phyloP scores from a whole-genome alignment of 768 basidiomycete genomes.

The Mycena epipterygia region DNA sequence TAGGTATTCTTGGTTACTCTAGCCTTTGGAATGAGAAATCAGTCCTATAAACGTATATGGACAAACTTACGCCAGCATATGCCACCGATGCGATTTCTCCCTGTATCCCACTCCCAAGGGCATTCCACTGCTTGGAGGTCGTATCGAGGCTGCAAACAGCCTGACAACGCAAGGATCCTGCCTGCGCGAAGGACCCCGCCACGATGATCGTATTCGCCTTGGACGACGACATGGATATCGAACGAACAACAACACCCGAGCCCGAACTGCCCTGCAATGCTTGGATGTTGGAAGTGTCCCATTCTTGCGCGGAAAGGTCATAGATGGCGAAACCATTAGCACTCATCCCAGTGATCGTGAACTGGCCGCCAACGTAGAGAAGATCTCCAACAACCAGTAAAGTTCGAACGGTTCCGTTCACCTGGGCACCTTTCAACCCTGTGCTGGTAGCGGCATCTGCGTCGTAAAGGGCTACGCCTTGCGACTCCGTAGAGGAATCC shows the following conservation, averaged over 20 bases:
- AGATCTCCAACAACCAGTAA: slow-evolving; percentile 78
- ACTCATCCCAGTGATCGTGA: slow-evolving; percentile 68
- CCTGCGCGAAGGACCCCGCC: slow-evolving; percentile 89
- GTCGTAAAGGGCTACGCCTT: slow-evolving; percentile 82
- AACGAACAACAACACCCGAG: slow-evolving; percentile 74
- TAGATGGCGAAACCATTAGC: slow-evolving; percentile 85
- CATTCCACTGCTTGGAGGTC: slow-evolving; percentile 79
- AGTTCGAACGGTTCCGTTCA: slow-evolving; percentile 84
- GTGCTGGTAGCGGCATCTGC: slow-evolving; percentile 59
- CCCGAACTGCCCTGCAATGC: slow-evolving; percentile 70
- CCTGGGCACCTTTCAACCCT: slow-evolving; percentile 70
- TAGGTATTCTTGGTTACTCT: slow-evolving; percentile 78
- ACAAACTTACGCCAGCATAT: slow-evolving; percentile 81
- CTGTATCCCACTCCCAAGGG: slow-evolving; percentile 83
- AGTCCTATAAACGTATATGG: slow-evolving; percentile 8
- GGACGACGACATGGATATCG: slow-evolving; percentile 73
- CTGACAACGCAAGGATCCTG: slow-evolving; percentile 80
- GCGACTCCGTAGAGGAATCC: slow-evolving; percentile 54
- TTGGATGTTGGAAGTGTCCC: slow-evolving; percentile 72
- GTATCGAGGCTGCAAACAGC: slow-evolving; percentile 86
- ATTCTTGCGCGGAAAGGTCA: slow-evolving; percentile 74
- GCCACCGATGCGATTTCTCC: slow-evolving; percentile 86
- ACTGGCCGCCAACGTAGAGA: slow-evolving; percentile 90
- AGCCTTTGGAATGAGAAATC: slow-evolving; percentile 29
- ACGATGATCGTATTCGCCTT: slow-evolving; percentile 78